Evolutionary conservation across 306 rosid genomes (phyloP).

Genomic region (Vigna angularis): DNA sequence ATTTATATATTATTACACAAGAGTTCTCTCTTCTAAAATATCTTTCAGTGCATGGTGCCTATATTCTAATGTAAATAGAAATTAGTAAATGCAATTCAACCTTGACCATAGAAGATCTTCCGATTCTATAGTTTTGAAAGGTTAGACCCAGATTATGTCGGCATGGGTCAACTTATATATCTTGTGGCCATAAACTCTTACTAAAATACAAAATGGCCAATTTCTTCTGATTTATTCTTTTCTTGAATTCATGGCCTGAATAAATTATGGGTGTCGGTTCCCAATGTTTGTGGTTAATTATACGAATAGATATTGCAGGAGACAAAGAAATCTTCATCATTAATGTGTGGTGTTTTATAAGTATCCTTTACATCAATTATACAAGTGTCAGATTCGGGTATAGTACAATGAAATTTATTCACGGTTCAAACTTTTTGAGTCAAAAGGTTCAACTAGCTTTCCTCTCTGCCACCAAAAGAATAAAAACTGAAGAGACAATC

Average conservation of each 20-base stretch:
- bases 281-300: conserved; percentile 44
- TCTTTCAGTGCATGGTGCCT: too few species aligned
- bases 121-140: conserved; percentile 1
- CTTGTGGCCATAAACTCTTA: neutral
- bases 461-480: neutral
- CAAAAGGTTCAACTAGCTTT: neutral
- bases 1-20: too few species aligned
- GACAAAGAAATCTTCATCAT: conserved; percentile 47
- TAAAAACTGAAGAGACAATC: neutral
- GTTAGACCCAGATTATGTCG: conserved; percentile 5
- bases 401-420: neutral
- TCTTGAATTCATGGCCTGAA: neutral
- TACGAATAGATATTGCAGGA: conserved; percentile 37
- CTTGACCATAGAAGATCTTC: neutral
- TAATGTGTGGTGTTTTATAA: neutral
- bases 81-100: neutral
- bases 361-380: conserved; percentile 4
- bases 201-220: conserved; percentile 25
- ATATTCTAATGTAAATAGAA: too few species aligned
- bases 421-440: neutral
- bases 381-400: neutral
- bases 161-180: conserved; percentile 9
- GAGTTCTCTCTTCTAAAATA: too few species aligned
- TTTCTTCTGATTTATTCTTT: conserved; percentile 18
- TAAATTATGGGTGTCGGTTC: conserved; percentile 51